Conservation (phyloP, 148 eudicot genomes). For the Selenicereus undatus region DNA sequence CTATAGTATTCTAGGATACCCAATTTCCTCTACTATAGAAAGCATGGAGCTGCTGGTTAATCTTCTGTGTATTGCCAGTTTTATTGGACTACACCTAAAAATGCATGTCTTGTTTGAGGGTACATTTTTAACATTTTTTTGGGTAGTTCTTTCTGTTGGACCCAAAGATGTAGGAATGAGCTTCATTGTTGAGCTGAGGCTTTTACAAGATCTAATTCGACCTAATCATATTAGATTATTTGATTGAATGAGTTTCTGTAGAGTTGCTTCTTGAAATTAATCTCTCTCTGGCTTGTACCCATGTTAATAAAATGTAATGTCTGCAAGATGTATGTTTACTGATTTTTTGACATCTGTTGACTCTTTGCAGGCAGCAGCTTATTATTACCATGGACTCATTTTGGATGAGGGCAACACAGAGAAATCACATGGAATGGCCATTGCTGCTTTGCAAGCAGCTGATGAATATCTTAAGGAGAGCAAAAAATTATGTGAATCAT, state of each 20-base stretch:
- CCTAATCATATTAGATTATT: not conserved
- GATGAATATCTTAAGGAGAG: conserved; percentile 94
- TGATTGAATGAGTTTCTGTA: not conserved
- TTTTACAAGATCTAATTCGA: no score
- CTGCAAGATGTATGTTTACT: not conserved
- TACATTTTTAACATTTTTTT: no score
- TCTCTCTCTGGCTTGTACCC: no score
- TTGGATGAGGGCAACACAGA: conserved; percentile 98
- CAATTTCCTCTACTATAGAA: no score
- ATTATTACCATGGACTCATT: conserved; percentile 95
- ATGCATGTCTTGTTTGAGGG: no score
- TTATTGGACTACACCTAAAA: no score
- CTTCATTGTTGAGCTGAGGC: no score
- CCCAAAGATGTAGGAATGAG: no score
- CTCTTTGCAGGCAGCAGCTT: conserved; percentile 74
- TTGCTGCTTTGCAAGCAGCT: conserved; percentile 93
- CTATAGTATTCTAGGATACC: no score
- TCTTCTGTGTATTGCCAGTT: no score
- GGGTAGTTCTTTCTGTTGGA: no score
- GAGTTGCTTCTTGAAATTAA: not conserved
- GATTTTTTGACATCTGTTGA: conserved; percentile 1
- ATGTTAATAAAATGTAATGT: not conserved
- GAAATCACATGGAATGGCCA: conserved; percentile 97
- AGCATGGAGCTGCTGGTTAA: no score
- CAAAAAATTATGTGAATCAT: conserved; percentile 82